Percentiles rank a stretch among this genome's conserved stretches.
Evolutionary conservation across 441 rosid species (phyloP).

Genomic region (Bocquillonia castaneifolia): DNA sequence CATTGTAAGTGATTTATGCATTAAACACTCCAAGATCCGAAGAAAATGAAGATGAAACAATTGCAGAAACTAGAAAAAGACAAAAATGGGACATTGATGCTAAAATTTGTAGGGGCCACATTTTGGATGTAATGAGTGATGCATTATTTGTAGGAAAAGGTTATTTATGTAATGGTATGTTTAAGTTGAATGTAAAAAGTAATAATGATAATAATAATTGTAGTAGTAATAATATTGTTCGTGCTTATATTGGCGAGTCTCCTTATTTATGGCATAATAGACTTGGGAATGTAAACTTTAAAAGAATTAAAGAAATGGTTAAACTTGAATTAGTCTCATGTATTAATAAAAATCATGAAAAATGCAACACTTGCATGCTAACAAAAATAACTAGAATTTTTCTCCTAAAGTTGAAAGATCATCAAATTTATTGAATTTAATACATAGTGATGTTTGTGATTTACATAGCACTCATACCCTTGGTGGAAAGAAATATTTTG

Average conservation of each 20-base stretch:
- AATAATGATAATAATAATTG: too few species aligned
- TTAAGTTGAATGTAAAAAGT: too few species aligned
- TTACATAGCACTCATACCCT: not conserved
- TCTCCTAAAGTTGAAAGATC: not conserved
- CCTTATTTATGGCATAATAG: not conserved
- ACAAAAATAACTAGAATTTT: not conserved
- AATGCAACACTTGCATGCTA: not conserved
- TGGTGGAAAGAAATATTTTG: not conserved
- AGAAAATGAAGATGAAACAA: not conserved
- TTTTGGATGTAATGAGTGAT: not conserved
- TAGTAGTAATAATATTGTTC: too few species aligned
- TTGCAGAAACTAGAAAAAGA: not conserved
- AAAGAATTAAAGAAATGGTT: not conserved
- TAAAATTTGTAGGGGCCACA: not conserved
- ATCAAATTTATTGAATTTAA: rapidly evolving
- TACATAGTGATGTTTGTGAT: not conserved
- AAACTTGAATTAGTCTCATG: not conserved
- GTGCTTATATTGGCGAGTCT: too few species aligned
- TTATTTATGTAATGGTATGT: too few species aligned
- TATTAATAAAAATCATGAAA: not conserved
- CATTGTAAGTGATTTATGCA: not conserved
- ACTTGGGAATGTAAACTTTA: not conserved
- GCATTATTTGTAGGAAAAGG: too few species aligned
- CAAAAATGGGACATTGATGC: not conserved
- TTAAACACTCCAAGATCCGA: not conserved